phyloP scores from a whole-genome alignment of 768 basidiomycete species.

The Gautieria morchelliformis region DNA sequence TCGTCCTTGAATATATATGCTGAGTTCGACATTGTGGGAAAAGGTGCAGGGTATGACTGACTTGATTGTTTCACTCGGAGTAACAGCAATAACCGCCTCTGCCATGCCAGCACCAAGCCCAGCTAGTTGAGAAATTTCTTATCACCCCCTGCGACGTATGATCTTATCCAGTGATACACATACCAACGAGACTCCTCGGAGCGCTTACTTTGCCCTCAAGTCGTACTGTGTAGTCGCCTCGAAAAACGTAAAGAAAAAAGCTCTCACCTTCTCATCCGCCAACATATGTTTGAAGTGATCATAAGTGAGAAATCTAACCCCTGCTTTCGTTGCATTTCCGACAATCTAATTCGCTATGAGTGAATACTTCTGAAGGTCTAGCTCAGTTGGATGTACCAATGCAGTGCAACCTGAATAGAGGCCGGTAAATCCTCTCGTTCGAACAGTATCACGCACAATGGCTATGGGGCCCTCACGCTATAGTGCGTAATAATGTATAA shows the following conservation, averaged over 20 bases:
- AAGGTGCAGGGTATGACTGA: constrained; percentile 26
- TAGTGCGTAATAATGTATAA: not conserved
- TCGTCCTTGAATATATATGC: constrained; percentile 58
- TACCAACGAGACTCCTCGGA: constrained; percentile 74
- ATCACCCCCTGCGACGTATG: not conserved
- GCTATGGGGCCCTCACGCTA: constrained; percentile 62
- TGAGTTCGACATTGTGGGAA: not conserved
- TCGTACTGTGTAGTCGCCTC: constrained; percentile 1
- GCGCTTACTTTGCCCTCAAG: constrained; percentile 83
- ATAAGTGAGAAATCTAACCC: constrained; percentile 91
- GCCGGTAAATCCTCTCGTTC: constrained; percentile 66
- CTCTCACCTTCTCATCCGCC: constrained; percentile 70
- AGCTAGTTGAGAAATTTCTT: constrained; percentile 28
- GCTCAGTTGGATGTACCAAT: constrained; percentile 27
- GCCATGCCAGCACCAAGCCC: constrained; percentile 83
- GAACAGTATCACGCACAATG: constrained; percentile 67
- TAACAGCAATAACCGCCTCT: constrained; percentile 91
- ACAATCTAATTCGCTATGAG: constrained; percentile 30
- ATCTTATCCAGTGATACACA: not conserved
- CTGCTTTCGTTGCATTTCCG: constrained; percentile 90
- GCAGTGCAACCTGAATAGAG: constrained; percentile 93
- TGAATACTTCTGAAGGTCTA: not conserved
- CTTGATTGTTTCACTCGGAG: constrained; percentile 99
- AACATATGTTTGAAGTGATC: constrained; percentile 82
- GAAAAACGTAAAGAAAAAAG: not conserved